These are phyloP conservation scores for Fraxinus floribunda DNA, from an alignment of 305 asterid species.

Conservation along the genomic window DNA sequence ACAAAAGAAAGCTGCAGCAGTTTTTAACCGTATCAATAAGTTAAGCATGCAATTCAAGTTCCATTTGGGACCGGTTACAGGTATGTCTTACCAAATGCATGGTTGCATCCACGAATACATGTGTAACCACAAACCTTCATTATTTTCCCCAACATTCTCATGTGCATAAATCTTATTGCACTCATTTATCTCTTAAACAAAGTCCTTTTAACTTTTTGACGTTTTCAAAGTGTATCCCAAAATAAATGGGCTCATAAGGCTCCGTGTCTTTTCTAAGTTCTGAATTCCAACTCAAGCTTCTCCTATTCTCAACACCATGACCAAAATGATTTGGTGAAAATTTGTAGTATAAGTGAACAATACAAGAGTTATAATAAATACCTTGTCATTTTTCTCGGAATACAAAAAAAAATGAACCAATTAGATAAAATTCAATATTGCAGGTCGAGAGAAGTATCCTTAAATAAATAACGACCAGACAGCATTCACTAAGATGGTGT, in stretches of 20 bases:
- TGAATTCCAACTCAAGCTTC: conserved; percentile 17
- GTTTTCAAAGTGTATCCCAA: neutral
- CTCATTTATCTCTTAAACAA: neutral
- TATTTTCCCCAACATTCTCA: neutral
- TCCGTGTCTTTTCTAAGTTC: neutral
- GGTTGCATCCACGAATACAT: neutral
- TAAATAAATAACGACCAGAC: neutral
- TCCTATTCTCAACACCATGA: conserved; percentile 10
- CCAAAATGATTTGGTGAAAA: neutral
- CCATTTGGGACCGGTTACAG: neutral
- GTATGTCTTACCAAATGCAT: neutral
- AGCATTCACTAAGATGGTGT: neutral
- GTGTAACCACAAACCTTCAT: neutral
- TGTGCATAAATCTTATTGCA: neutral
- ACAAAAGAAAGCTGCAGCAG: neutral
- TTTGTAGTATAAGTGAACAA: neutral
- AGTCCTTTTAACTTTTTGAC: neutral
- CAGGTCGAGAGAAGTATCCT: neutral
- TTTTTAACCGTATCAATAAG: neutral
- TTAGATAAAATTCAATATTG: neutral
- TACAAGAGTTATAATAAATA: neutral
- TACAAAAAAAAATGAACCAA: neutral
- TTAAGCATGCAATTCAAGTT: neutral
- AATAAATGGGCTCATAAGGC: neutral
- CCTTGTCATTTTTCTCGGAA: neutral